Base-by-base conservation (phyloP, 2,329 filamentous ascomycete species). In the Fusarium udum region DNA sequence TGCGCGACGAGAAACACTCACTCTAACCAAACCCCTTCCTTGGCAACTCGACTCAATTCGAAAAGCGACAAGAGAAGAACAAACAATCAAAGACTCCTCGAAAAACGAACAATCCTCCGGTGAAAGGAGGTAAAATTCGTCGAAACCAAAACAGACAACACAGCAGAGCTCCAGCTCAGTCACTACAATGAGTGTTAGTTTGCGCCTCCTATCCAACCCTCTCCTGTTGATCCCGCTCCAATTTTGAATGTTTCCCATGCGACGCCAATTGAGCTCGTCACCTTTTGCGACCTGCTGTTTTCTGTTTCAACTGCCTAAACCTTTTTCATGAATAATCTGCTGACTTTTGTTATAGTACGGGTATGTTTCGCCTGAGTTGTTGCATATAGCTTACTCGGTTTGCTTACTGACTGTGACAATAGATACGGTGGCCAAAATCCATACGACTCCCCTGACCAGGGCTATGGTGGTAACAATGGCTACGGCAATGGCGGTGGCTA, bases 351-450 rank as follows among this genome's bases (percentile, higher is more conserved):
- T n/a, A 55, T 24, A 56, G 87, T 89, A 89, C 87, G 86, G 87
- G 87, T 89, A 82, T 83, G 86, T 86, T 73, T 53, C 71, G 69
- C 67, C 34, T 56, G 45, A 55, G 75, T 64, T 28, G 31, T 46
- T 32, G 49, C 51, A 51, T 31, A 22, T 51, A 43, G 20, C 55
- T 59, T 53, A 40, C 32, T 53, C 43, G 58, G 61, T 46, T 22
- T 46, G 45, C 37, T 65, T 68, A 76, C 81, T 85, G 77, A 85
- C 81, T 57, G 48, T 22, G 55, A 39, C 68, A 28, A 40, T 78
- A 91, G 87, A 82, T 90, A 90, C 84, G 85, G 87, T 71, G 84
- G 83, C 75, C 81, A 83, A 69, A 90, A 91, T 82, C 89, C 89
- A 62, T 91, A 88, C 77, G 89, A 90, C 78, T 84, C 91, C 78